Evolutionary conservation across 169 alveolate species (phyloP), one percentile per base, ranked within the genome.

Genomic region (Plasmodium malariae): DNA sequence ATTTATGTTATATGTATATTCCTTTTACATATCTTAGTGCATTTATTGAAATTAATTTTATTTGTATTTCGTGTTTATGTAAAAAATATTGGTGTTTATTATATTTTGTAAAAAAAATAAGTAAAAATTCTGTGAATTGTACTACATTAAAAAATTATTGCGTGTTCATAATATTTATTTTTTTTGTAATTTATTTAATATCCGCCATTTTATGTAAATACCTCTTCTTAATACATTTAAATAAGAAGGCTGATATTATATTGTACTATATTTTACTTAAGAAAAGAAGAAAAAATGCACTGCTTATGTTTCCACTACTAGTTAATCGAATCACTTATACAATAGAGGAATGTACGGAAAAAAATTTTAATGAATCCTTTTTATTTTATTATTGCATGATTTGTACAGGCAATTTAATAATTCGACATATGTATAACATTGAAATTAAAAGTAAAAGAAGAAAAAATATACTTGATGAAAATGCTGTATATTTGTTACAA

Each of bases 141-240:
- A 34, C 19, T 34, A 63, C 49, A 30, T 63, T 3, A 54, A 28
- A 14, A 54, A 54, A 3, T 54, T 54, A 54, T 54, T 54, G 24
- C 65, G 9, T 54, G 37, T 28, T 60, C 34, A 60, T 24, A 1
- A 51, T 11, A 11, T 24, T 24, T 24, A 17, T 70, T 57, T 74
- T 55, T 74, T 55, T 74, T 34, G 73, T 55, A 37, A 57, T 74
- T 9, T 62, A 57, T 74, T 37, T 74, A 59, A 55, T 36, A 19
- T 74, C 71, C 88, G 73, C 37, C 21, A 12, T 28, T 34, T 32
- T 57, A 28, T 57, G 65, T 69, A 6, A 17, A 9, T 11, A 26
- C 28, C 43, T 48, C 37, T 48, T 45, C 45, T 12, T 49, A 70
- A 36, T 32, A 6, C 14, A 48, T 70, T 24, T 70, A 21, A 48